phyloP scores from a whole-genome alignment of 805 yeast genomes.

The Metschnikowia rubicola region DNA sequence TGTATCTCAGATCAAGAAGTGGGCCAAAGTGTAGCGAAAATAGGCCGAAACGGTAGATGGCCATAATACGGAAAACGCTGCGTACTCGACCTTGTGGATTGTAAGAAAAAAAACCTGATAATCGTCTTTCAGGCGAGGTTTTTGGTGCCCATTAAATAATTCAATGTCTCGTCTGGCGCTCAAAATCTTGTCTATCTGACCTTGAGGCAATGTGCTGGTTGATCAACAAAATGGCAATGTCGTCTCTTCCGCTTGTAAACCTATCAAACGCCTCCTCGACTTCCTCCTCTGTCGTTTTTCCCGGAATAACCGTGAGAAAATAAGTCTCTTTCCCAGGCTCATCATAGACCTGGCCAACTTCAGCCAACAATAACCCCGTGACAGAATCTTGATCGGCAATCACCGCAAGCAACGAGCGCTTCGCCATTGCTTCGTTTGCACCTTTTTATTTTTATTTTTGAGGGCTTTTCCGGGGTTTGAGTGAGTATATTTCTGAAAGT shows the following conservation, averaged over 20 bases:
- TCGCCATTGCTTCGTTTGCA: constrained; percentile 45
- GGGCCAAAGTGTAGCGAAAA: too few relatives aligned
- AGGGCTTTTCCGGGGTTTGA: too few relatives aligned
- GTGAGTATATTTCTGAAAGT: too few relatives aligned
- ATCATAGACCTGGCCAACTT: constrained; percentile 79
- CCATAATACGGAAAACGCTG: too few relatives aligned
- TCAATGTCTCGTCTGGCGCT: too few relatives aligned
- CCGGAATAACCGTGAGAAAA: constrained; percentile 73
- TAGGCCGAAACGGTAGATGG: too few relatives aligned
- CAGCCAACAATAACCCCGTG: constrained; percentile 93
- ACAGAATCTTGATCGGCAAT: constrained; percentile 98
- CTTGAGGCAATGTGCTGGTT: constrained; percentile 81
- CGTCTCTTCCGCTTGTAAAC: constrained; percentile 72
- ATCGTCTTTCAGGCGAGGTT: too few relatives aligned
- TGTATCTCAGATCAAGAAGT: too few relatives aligned
- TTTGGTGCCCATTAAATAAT: too few relatives aligned
- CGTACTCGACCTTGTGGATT: too few relatives aligned
- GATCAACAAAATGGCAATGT: constrained; percentile 87
- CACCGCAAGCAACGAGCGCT: constrained; percentile 84
- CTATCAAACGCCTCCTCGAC: constrained; percentile 70
- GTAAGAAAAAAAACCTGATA: too few relatives aligned
- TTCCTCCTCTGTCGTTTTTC: constrained; percentile 73
- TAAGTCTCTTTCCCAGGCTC: constrained; percentile 68
- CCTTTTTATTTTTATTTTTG: constrained; percentile 14
- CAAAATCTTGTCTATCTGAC: too few relatives aligned